These are phyloP conservation scores for Harringtonia aguacate DNA, from an alignment of 2,329 filamentous ascomycete genomes.

Conservation along the genomic window DNA sequence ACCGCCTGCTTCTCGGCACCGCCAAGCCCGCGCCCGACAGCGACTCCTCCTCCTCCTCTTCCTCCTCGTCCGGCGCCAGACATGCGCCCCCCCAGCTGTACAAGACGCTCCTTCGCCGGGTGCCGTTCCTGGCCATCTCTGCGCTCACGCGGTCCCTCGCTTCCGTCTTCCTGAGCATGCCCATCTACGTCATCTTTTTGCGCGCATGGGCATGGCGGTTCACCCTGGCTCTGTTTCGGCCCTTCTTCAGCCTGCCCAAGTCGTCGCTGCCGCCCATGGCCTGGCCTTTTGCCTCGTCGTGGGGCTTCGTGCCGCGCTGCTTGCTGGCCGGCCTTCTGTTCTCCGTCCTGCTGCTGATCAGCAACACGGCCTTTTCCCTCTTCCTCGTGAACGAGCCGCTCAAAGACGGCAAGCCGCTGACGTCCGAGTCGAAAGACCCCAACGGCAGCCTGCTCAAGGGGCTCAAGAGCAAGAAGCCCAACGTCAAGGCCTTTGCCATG, in stretches of 20 bases:
- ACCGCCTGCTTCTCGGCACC: slow-evolving; percentile 46
- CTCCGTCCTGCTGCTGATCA: slow-evolving; percentile 62
- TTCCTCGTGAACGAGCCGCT: slow-evolving; percentile 72
- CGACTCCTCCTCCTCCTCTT: neutral
- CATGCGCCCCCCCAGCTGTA: slow-evolving; percentile 8
- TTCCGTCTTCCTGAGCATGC: slow-evolving; percentile 32
- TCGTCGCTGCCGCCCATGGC: slow-evolving; percentile 51
- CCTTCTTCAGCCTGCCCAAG: slow-evolving; percentile 66
- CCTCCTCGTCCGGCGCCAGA: neutral
- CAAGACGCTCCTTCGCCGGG: slow-evolving; percentile 20
- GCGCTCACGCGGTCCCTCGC: slow-evolving; percentile 28
- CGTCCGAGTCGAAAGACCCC: slow-evolving; percentile 75
- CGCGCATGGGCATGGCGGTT: slow-evolving; percentile 56
- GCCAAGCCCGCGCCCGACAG: slow-evolving; percentile 16
- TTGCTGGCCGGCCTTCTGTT: slow-evolving; percentile 55
- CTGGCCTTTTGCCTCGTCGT: slow-evolving; percentile 39
- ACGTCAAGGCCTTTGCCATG: slow-evolving; percentile 73
- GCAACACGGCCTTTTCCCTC: slow-evolving; percentile 68
- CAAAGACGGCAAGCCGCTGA: slow-evolving; percentile 77
- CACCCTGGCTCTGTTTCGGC: slow-evolving; percentile 58
- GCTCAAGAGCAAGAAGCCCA: slow-evolving; percentile 69
- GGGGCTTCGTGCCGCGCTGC: slow-evolving; percentile 44
- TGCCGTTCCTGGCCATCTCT: slow-evolving; percentile 27
- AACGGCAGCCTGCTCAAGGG: slow-evolving; percentile 84
- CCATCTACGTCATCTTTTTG: slow-evolving; percentile 53